phyloP scores from a whole-genome alignment of 2,329 filamentous ascomycete genomes.

The Aspergillus pseudoviridinutans region DNA sequence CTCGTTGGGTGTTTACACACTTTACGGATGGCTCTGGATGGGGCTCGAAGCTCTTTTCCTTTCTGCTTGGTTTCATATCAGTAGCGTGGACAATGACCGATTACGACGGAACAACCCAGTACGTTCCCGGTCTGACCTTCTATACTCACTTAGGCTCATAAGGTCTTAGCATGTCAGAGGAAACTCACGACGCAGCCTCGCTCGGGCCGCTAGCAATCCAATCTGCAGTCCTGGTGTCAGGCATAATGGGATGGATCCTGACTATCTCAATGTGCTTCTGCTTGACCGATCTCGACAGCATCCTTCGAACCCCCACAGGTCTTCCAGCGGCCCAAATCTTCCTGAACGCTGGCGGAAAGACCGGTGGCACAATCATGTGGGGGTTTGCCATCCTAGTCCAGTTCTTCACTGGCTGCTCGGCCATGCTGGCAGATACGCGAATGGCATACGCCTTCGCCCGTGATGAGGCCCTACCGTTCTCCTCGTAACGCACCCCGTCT shows the following conservation, averaged over 20 bases:
- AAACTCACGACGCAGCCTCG: constrained; percentile 61
- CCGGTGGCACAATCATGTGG: constrained; percentile 59
- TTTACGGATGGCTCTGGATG: constrained; percentile 61
- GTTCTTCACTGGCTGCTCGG: constrained; percentile 61
- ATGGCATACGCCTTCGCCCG: constrained; percentile 61
- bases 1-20: constrained; percentile 58
- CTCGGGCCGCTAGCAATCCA: constrained; percentile 58
- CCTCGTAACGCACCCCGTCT: constrained; percentile 38
- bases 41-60: constrained; percentile 59
- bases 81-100: constrained; percentile 60
- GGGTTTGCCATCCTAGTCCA: constrained; percentile 60
- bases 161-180: constrained; percentile 56
- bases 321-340: constrained; percentile 59
- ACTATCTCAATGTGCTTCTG: constrained; percentile 63
- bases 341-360: constrained; percentile 56
- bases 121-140: constrained; percentile 20
- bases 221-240: constrained; percentile 57
- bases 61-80: constrained; percentile 52
- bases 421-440: constrained; percentile 60
- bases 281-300: constrained; percentile 54
- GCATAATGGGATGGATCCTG: constrained; percentile 58
- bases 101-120: constrained; percentile 64
- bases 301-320: constrained; percentile 56
- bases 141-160: neutral
- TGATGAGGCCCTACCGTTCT: constrained; percentile 59